Percentiles rank a stretch among this genome's conserved stretches.
phyloP scores from a whole-genome alignment of 805 yeast species.

The Metschnikowia koreensis region DNA sequence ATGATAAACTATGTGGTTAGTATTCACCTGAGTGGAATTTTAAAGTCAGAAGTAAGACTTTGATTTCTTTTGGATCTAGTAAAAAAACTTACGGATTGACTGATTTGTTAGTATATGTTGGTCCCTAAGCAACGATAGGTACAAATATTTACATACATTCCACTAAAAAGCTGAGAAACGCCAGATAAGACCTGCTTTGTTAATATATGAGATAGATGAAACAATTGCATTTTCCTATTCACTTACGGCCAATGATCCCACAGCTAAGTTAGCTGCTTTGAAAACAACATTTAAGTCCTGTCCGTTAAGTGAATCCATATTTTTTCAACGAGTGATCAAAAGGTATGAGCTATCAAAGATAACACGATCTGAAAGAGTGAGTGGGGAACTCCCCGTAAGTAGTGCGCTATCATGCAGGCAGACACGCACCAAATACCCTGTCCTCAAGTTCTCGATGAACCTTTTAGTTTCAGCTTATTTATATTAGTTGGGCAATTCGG shows the following conservation, averaged over 20 bases:
- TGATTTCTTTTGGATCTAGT: not conserved
- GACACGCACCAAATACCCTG: not conserved
- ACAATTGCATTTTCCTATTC: not conserved
- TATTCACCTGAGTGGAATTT: conserved; percentile 4
- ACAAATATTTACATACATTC: conserved; percentile 38
- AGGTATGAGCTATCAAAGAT: not conserved
- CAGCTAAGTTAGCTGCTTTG: conserved; percentile 51
- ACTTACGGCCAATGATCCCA: conserved; percentile 55
- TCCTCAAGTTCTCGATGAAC: no score
- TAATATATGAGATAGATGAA: not conserved
- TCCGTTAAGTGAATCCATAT: conserved; percentile 44
- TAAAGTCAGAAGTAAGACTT: not conserved
- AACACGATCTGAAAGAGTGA: not conserved
- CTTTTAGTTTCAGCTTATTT: no score
- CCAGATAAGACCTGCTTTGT: conserved; percentile 41
- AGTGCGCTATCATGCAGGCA: not conserved
- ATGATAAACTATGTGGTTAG: conserved; percentile 46
- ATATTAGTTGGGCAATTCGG: no score
- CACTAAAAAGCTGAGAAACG: conserved; percentile 48
- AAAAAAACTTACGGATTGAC: conserved; percentile 32
- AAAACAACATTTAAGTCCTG: conserved; percentile 46
- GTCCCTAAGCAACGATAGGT: not conserved
- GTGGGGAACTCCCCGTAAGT: not conserved
- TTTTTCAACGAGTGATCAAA: conserved; percentile 2
- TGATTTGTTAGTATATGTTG: conserved; percentile 23